phyloP scores from a whole-genome alignment of 2,329 filamentous ascomycete genomes.

The Aspergillus pseudotamarii region DNA sequence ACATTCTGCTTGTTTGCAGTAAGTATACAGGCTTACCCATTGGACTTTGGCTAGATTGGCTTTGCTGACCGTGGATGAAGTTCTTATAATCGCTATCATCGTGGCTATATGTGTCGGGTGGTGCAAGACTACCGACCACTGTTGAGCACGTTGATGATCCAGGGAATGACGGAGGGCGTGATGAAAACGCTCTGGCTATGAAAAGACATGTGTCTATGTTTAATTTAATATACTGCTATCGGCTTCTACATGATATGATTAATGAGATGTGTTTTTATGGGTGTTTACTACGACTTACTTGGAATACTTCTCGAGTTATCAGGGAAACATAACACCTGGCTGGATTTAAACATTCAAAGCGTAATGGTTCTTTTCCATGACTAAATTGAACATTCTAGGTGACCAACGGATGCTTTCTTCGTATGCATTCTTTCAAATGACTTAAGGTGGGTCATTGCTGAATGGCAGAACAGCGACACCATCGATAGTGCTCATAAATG shows the following conservation, averaged over 20 bases:
- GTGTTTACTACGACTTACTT: not conserved
- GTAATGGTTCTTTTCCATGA: not conserved
- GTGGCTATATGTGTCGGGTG: constrained; percentile 11
- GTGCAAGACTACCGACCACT: constrained; percentile 12
- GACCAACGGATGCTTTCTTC: too few relatives aligned
- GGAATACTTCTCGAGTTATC: not conserved
- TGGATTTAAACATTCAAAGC: not conserved
- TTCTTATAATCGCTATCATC: constrained; percentile 15
- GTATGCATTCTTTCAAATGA: too few relatives aligned
- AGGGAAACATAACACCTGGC: not conserved
- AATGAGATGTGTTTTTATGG: not conserved
- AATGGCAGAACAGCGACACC: too few relatives aligned
- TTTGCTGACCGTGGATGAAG: not conserved
- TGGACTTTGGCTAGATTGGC: too few relatives aligned
- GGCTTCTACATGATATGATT: not conserved
- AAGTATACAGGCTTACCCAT: not conserved
- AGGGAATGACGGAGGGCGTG: not conserved
- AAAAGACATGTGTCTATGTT: not conserved
- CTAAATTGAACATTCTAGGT: too few relatives aligned
- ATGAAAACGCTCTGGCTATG: not conserved
- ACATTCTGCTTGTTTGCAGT: constrained; percentile 14
- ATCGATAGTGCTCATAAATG: too few relatives aligned
- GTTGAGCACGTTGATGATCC: not conserved
- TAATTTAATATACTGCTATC: not conserved
- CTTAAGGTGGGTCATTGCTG: too few relatives aligned